Evolutionary conservation across 352 stramenopile genomes (phyloP).

Genomic region (Globisporangium paroecandrum): DNA sequence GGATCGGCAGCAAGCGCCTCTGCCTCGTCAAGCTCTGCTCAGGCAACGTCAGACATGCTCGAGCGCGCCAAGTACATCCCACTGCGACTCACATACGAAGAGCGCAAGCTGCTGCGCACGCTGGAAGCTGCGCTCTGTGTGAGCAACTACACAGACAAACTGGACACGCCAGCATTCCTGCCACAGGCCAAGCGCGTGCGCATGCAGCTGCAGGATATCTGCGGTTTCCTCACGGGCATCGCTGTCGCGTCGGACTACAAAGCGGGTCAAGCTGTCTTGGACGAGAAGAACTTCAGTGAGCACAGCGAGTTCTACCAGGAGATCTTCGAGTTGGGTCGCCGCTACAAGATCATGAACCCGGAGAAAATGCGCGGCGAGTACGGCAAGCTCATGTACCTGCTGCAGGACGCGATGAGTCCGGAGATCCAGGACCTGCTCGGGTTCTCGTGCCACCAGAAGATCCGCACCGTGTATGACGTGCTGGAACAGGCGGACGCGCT

Average conservation of each 20-base stretch:
- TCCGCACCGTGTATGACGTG: conserved; percentile 90
- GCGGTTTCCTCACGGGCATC: conserved; percentile 88
- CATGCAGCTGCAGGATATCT: conserved; percentile 90
- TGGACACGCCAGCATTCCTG: conserved; percentile 78
- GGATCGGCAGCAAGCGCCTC: neutral
- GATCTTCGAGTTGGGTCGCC: conserved; percentile 92
- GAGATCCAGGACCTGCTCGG: conserved; percentile 84
- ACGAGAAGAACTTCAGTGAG: conserved; percentile 89
- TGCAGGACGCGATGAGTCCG: conserved; percentile 88
- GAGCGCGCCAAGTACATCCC: conserved; percentile 96
- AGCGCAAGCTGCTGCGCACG: conserved; percentile 92
- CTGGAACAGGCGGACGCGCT: conserved; percentile 69
- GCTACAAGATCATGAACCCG: conserved; percentile 99
- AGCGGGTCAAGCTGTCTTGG: conserved; percentile 78
- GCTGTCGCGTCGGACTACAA: conserved; percentile 89
- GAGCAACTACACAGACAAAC: conserved; percentile 92
- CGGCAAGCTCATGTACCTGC: conserved; percentile 94
- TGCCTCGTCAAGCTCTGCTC: neutral
- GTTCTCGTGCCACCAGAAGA: conserved; percentile 76
- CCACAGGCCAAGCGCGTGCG: conserved; percentile 78
- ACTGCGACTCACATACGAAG: conserved; percentile 93
- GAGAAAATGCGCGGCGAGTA: conserved; percentile 97
- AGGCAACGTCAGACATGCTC: conserved; percentile 43
- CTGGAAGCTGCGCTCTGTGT: conserved; percentile 93
- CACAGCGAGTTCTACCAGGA: conserved; percentile 88